Percentiles rank a stretch among this genome's conserved stretches.
phyloP scores from a whole-genome alignment of 345 rosid genomes.

The Schrenkiella parvula region DNA sequence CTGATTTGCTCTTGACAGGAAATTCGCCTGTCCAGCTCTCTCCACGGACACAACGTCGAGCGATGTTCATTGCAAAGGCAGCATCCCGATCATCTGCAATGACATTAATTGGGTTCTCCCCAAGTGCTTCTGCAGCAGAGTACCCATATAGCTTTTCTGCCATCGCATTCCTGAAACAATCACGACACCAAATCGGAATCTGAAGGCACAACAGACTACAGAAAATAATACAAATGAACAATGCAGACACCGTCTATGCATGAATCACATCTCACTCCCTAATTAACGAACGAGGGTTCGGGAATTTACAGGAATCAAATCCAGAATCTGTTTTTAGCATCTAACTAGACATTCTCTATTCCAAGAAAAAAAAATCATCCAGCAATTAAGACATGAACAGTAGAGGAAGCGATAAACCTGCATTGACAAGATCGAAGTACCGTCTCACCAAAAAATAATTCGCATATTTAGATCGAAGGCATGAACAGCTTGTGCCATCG shows the following conservation, averaged over 20 bases:
- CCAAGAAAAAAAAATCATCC: background rate
- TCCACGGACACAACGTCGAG: constrained; percentile 52
- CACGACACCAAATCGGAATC: constrained; percentile 7
- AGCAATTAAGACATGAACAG: background rate
- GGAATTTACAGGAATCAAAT: background rate
- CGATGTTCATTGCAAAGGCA: constrained; percentile 46
- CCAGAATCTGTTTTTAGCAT: background rate
- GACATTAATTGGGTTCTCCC: constrained; percentile 62
- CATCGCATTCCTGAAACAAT: constrained; percentile 67
- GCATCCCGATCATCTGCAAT: constrained; percentile 62
- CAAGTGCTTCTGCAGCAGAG: constrained; percentile 74
- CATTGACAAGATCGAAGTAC: constrained; percentile 17
- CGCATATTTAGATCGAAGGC: constrained; percentile 59
- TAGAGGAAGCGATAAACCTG: background rate
- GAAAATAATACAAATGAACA: background rate
- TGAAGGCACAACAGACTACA: background rate
- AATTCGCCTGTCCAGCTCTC: constrained; percentile 93
- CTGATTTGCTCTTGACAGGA: constrained; percentile 73
- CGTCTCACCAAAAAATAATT: constrained; percentile 83
- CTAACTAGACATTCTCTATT: background rate
- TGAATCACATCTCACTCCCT: background rate
- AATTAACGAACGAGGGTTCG: background rate
- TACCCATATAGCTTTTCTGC: constrained; percentile 88
- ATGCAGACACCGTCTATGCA: background rate
- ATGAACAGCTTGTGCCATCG: constrained; percentile 93